A percentile compares a stretch with the other conserved stretches of the same genome.
phyloP scores from a whole-genome alignment of 108 stramenopile species.

The Poteriospumella lacustris region DNA sequence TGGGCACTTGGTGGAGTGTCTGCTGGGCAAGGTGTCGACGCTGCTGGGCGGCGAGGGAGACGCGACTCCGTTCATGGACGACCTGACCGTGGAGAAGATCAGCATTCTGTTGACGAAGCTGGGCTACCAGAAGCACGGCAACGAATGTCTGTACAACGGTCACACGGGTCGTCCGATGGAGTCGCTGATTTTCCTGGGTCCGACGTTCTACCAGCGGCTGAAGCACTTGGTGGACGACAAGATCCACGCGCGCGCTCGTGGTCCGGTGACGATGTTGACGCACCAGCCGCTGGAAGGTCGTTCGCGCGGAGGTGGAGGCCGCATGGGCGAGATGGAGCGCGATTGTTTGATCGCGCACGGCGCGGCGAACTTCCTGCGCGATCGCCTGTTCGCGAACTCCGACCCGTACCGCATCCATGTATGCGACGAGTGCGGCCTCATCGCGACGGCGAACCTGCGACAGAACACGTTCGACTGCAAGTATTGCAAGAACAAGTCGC shows the following conservation, averaged over 20 bases:
- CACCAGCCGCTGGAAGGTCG: conserved; percentile 98
- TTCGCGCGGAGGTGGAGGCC: conserved; percentile 91
- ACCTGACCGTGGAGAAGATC: conserved; percentile 84
- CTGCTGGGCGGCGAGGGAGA: conserved; percentile 93
- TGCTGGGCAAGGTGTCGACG: conserved; percentile 90
- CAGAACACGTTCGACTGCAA: conserved; percentile 90
- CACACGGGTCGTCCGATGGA: conserved; percentile 89
- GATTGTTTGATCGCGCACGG: conserved; percentile 98
- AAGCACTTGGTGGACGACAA: conserved; percentile 99
- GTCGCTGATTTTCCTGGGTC: conserved; percentile 96
- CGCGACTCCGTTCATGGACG: conserved; percentile 93
- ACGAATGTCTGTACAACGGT: conserved; percentile 95
- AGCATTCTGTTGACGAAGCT: conserved; percentile 78
- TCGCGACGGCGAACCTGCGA: conserved; percentile 87
- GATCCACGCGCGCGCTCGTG: conserved; percentile 94
- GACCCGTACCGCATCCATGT: conserved; percentile 95
- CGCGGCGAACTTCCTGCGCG: conserved; percentile 93
- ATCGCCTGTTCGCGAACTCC: conserved; percentile 93
- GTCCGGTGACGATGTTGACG: conserved; percentile 94
- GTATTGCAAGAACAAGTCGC: conserved; percentile 31
- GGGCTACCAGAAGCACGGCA: conserved; percentile 94
- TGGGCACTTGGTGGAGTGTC: conserved; percentile 95
- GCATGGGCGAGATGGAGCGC: conserved; percentile 99
- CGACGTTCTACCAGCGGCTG: conserved; percentile 97
- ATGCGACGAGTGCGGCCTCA: conserved; percentile 90